Conservation (phyloP, 345 rosid species). For the Eutrema heterophyllum region DNA sequence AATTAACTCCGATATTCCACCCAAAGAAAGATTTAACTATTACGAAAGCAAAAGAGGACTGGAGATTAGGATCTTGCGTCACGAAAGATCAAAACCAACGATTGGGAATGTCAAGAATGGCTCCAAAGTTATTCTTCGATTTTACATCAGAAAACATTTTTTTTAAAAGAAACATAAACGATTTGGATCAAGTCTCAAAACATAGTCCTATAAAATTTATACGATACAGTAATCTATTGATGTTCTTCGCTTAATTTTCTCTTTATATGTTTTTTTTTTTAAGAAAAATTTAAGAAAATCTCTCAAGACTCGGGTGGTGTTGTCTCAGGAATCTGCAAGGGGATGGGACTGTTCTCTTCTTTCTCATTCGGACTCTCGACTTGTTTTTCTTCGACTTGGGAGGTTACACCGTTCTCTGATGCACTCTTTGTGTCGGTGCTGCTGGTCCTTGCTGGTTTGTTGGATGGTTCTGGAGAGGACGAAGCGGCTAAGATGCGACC, state of each 20-base stretch:
- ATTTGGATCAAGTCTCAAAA: neutral
- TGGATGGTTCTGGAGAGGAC: constrained; percentile 44
- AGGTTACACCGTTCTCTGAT: constrained; percentile 51
- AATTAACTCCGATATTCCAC: neutral
- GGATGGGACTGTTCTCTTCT: constrained; percentile 17
- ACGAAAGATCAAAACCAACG: neutral
- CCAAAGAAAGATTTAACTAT: neutral
- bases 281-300: neutral
- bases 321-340: constrained; percentile 14
- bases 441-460: constrained; percentile 29
- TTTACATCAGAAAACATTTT: neutral
- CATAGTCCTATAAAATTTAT: neutral
- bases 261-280: neutral
- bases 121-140: neutral
- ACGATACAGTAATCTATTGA: neutral
- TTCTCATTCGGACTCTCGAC: constrained; percentile 25
- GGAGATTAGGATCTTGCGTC: neutral
- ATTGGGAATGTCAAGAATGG: neutral
- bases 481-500: constrained; percentile 51
- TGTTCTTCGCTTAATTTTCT: neutral
- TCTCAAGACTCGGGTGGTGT: constrained; percentile 16
- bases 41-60: neutral
- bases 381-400: constrained; percentile 32
- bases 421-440: constrained; percentile 10
- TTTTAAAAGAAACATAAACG: neutral